These are phyloP conservation scores for Rosa persica DNA, from an alignment of 306 rosid genomes.

Conservation along the genomic window DNA sequence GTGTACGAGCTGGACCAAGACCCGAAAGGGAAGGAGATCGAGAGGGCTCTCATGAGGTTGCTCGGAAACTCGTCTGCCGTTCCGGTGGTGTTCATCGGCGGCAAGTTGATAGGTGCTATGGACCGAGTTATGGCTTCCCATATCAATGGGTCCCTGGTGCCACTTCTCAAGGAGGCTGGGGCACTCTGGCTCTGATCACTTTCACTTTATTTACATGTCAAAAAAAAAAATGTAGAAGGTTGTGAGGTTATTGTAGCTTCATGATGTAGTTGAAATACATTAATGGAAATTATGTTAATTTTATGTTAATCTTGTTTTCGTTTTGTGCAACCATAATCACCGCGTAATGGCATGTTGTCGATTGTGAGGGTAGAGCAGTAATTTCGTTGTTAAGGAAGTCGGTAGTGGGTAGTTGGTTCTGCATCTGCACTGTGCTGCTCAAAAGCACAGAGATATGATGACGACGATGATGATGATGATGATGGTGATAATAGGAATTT, in stretches of 20 bases:
- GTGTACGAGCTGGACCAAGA: conserved; percentile 85
- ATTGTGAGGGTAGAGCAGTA: not conserved
- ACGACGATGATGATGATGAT: not conserved
- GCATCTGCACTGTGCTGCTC: not conserved
- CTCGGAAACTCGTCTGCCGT: conserved; percentile 53
- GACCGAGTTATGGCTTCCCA: conserved; percentile 93
- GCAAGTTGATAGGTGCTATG: conserved; percentile 83
- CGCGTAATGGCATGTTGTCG: not conserved
- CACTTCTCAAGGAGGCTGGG: conserved; percentile 96
- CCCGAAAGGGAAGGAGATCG: conserved; percentile 78
- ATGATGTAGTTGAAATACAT: conserved; percentile 6
- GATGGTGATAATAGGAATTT: not conserved
- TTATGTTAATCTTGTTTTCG: not conserved
- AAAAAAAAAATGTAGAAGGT: not conserved
- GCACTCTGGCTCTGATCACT: conserved; percentile 77
- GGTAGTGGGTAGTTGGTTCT: not conserved
- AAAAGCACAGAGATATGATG: not conserved
- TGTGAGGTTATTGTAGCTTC: not conserved
- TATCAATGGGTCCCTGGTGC: conserved; percentile 82
- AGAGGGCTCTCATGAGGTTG: conserved; percentile 64
- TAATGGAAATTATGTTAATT: conserved; percentile 1
- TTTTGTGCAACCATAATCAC: not conserved
- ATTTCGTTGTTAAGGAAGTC: not conserved
- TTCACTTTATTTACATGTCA: not conserved
- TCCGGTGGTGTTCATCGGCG: conserved; percentile 90